phyloP scores from a whole-genome alignment of 75 land plant species.

The Pseudotsuga menziesii region DNA sequence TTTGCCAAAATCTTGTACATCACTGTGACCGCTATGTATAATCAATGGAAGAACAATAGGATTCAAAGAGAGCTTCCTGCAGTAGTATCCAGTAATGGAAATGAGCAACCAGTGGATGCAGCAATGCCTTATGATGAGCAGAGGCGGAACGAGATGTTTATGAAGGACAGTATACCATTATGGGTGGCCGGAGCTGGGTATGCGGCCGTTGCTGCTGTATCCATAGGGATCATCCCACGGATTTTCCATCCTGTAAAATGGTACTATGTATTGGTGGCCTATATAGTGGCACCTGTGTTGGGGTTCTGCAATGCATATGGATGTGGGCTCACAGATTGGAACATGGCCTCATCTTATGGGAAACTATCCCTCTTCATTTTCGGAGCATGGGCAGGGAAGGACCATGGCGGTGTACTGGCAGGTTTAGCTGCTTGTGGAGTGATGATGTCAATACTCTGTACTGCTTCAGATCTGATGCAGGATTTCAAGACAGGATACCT shows the following conservation, averaged over 20 bases:
- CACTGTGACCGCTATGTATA: constrained; percentile 2
- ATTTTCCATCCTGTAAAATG: constrained; percentile 36
- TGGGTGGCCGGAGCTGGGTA: constrained; percentile 32
- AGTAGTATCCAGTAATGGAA: background rate
- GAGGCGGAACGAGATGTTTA: constrained; percentile 25
- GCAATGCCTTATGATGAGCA: constrained; percentile 3
- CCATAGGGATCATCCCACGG: constrained; percentile 26
- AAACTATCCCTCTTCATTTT: constrained; percentile 64
- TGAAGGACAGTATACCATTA: constrained; percentile 35
- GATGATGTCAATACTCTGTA: constrained; percentile 58
- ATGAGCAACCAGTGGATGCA: background rate
- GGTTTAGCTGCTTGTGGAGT: constrained; percentile 59
- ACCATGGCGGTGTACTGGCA: constrained; percentile 42
- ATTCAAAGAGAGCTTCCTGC: background rate
- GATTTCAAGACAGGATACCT: constrained; percentile 62
- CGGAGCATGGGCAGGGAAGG: constrained; percentile 51
- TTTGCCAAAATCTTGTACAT: constrained; percentile 14
- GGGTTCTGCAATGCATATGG: constrained; percentile 66
- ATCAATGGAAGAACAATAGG: background rate
- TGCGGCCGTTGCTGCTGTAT: constrained; percentile 28
- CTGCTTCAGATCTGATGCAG: constrained; percentile 64
- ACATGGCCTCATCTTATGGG: constrained; percentile 53
- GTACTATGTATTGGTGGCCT: constrained; percentile 36
- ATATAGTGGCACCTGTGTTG: constrained; percentile 48
- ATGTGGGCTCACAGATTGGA: constrained; percentile 63